Evolutionary conservation across 2,329 filamentous ascomycete species (phyloP).

Genomic region (Colletotrichum sp.): DNA sequence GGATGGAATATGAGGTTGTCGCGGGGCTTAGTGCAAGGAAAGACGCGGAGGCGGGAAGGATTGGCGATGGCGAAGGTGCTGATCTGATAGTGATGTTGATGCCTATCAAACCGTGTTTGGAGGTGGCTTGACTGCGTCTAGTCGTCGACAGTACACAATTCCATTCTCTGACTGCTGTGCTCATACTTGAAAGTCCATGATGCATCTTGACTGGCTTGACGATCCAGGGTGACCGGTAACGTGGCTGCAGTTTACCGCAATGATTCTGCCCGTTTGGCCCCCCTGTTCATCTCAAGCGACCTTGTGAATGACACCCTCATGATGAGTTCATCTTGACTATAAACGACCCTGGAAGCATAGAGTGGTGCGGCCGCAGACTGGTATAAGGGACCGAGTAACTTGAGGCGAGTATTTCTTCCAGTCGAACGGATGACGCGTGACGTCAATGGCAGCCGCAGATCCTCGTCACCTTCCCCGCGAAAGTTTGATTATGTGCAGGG

Average conservation of each 20-base stretch:
- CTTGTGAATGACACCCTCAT: background rate
- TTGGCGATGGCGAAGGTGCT: background rate
- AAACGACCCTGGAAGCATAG: background rate
- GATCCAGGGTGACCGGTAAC: background rate
- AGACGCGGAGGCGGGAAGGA: background rate
- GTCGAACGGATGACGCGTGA: background rate
- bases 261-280: background rate
- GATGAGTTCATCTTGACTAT: background rate
- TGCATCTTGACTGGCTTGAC: background rate
- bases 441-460: constrained; percentile 14
- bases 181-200: background rate
- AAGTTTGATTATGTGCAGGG: background rate
- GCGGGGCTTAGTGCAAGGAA: background rate
- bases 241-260: background rate
- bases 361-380: background rate
- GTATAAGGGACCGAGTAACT: background rate
- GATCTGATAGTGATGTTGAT: constrained; percentile 6
- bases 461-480: background rate
- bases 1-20: background rate
- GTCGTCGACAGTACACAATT: constrained; percentile 12
- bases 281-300: background rate
- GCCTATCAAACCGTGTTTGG: background rate
- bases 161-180: constrained; percentile 1
- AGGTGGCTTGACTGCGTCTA: constrained; percentile 5
- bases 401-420: background rate